A percentile compares a stretch with the other conserved stretches of the same genome.
Conservation (phyloP, 169 alveolate genomes). For the Theileria equi region DNA sequence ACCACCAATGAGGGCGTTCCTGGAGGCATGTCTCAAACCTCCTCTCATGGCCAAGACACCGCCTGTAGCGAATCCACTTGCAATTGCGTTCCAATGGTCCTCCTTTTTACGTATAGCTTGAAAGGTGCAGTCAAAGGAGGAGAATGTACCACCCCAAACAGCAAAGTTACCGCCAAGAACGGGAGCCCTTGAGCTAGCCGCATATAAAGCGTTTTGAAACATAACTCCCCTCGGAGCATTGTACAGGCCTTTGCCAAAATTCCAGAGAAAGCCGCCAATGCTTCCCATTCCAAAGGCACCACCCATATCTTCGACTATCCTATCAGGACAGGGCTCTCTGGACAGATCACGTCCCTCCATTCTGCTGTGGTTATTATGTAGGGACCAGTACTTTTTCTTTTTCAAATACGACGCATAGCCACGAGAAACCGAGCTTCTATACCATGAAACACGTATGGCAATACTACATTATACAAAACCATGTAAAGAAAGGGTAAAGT, state of each 20-base stretch:
- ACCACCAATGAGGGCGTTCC: conserved; percentile 89
- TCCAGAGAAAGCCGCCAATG: conserved; percentile 91
- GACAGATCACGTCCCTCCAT: conserved; percentile 82
- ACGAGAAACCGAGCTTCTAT: too few relatives aligned
- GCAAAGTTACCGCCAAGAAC: conserved; percentile 93
- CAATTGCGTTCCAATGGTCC: conserved; percentile 93
- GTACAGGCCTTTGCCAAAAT: conserved; percentile 88
- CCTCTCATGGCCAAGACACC: conserved; percentile 89
- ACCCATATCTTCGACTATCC: conserved; percentile 94
- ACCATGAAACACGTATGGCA: too few relatives aligned
- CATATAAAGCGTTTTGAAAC: conserved; percentile 87
- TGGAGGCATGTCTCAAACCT: conserved; percentile 81
- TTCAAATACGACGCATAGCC: too few relatives aligned
- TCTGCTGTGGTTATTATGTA: too few relatives aligned
- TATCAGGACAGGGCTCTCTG: conserved; percentile 94
- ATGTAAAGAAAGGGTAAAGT: too few relatives aligned
- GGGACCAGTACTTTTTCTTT: too few relatives aligned
- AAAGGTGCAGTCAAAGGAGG: conserved; percentile 90
- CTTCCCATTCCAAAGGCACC: conserved; percentile 97
- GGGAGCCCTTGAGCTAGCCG: conserved; percentile 90
- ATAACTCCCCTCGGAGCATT: conserved; percentile 88
- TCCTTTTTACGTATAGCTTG: conserved; percentile 88
- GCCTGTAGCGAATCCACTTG: conserved; percentile 92
- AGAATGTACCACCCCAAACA: conserved; percentile 96
- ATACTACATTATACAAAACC: too few relatives aligned